A percentile compares a stretch with the other conserved stretches of the same genome.
These are phyloP conservation scores for Suhomyces xylopsoci DNA, from an alignment of 805 yeast species.

Conservation along the genomic window DNA sequence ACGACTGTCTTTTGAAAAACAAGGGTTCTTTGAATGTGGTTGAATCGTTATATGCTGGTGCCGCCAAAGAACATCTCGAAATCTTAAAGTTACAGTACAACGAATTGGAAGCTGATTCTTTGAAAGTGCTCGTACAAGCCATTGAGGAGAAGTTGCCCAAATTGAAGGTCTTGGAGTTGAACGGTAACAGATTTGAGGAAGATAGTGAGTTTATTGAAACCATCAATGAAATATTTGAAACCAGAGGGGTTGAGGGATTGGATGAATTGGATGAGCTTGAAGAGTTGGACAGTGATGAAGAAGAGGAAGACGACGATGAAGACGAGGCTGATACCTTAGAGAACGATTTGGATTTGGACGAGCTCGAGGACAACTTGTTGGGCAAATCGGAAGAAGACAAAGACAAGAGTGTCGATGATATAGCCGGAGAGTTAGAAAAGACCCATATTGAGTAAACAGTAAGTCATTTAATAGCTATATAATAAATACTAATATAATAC, in stretches of 20 bases:
- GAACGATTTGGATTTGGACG: constrained; percentile 49
- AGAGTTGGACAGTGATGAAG: constrained; percentile 70
- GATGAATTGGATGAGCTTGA: constrained; percentile 96
- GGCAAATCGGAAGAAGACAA: constrained; percentile 39
- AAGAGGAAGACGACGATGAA: constrained; percentile 60
- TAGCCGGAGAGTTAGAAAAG: constrained; percentile 59
- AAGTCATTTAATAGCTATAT: background rate
- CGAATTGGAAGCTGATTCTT: constrained; percentile 69
- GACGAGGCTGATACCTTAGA: constrained; percentile 51
- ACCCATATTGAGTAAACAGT: constrained; percentile 39
- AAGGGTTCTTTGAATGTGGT: constrained; percentile 64
- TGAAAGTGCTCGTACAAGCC: constrained; percentile 56
- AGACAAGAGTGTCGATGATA: constrained; percentile 50
- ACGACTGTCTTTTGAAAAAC: constrained; percentile 83
- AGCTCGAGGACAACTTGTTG: constrained; percentile 54
- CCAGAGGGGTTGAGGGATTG: constrained; percentile 74
- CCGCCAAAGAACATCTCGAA: constrained; percentile 44
- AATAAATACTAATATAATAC: background rate
- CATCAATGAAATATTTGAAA: constrained; percentile 61
- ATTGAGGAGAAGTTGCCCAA: constrained; percentile 54
- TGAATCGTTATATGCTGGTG: constrained; percentile 41
- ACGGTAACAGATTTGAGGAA: constrained; percentile 91
- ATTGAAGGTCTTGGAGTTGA: constrained; percentile 70
- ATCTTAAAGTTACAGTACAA: constrained; percentile 79
- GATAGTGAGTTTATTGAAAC: constrained; percentile 68